Percentiles rank a stretch among this genome's conserved stretches.
Evolutionary conservation across 257 asterid genomes (phyloP).

Genomic region (Solanum medicagineum): DNA sequence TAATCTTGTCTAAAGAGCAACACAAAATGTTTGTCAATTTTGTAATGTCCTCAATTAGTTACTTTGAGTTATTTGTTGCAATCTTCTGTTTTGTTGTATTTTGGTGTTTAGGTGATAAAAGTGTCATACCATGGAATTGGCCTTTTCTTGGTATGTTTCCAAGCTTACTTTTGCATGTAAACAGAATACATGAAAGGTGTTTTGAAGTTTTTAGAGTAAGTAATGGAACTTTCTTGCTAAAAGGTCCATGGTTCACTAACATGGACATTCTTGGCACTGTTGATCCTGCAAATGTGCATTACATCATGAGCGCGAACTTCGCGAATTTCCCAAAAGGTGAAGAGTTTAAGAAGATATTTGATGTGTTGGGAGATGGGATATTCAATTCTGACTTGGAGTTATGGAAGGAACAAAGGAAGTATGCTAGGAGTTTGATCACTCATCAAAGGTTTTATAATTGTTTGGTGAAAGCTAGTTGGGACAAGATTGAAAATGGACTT

Average conservation of each 20-base stretch:
- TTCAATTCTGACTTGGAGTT: slow-evolving; percentile 35
- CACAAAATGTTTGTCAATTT: background rate
- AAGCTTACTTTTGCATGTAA: slow-evolving; percentile 3
- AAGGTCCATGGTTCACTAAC: slow-evolving; percentile 37
- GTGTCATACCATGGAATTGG: slow-evolving; percentile 16
- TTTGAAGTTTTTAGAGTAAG: slow-evolving; percentile 1
- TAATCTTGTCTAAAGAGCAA: background rate
- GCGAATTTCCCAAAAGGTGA: slow-evolving; percentile 41
- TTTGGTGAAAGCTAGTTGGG: slow-evolving; percentile 15
- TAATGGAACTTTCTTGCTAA: slow-evolving; percentile 23
- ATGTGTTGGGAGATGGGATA: slow-evolving; percentile 43
- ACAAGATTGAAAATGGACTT: slow-evolving; percentile 29
- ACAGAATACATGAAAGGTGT: slow-evolving; percentile 25
- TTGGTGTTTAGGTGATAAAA: slow-evolving; percentile 8
- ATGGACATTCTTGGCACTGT: slow-evolving; percentile 42
- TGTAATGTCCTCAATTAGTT: slow-evolving; percentile 3
- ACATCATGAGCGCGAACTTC: slow-evolving; percentile 37
- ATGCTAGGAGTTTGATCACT: slow-evolving; percentile 20
- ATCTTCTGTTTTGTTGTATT: slow-evolving; percentile 4
- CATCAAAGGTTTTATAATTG: slow-evolving; percentile 22
- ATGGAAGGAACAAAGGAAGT: slow-evolving; percentile 35
- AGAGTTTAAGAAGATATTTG: slow-evolving; percentile 34
- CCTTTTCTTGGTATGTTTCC: slow-evolving; percentile 48
- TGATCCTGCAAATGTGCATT: slow-evolving; percentile 38
- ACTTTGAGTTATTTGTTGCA: slow-evolving; percentile 20